A percentile compares a stretch with the other conserved stretches of the same genome.
Evolutionary conservation across 345 rosid genomes (phyloP).

Genomic region (Rhodamnia argentea): DNA sequence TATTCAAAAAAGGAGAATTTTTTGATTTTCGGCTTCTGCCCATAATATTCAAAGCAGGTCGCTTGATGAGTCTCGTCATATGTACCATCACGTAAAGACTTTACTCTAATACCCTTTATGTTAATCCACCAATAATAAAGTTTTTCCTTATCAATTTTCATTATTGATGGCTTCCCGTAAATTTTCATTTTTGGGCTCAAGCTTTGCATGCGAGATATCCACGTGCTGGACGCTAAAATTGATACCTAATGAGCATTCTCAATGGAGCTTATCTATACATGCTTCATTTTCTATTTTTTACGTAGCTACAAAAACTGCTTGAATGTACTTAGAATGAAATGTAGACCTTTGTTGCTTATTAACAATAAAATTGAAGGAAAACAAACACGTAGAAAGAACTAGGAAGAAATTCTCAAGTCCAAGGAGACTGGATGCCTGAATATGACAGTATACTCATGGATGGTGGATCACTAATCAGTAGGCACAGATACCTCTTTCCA

Average conservation of each 20-base stretch:
- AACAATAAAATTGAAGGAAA: neutral
- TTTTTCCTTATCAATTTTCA: too few relatives aligned
- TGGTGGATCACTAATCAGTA: neutral
- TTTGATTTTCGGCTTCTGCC: too few relatives aligned
- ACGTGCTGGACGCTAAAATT: too few relatives aligned
- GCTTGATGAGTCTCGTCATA: too few relatives aligned
- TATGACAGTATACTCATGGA: neutral
- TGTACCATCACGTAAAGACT: too few relatives aligned
- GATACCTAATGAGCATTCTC: neutral
- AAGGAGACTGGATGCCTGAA: neutral
- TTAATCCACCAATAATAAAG: too few relatives aligned
- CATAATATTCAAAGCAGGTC: too few relatives aligned
- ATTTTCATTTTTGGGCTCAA: too few relatives aligned
- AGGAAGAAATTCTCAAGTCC: neutral
- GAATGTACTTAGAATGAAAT: neutral
- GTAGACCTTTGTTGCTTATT: neutral
- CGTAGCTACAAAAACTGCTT: neutral
- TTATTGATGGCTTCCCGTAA: too few relatives aligned
- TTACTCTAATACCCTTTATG: too few relatives aligned
- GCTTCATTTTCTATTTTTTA: neutral
- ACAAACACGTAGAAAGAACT: neutral
- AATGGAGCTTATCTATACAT: neutral
- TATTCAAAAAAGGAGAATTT: too few relatives aligned
- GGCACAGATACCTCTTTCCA: neutral
- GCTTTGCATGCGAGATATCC: too few relatives aligned